phyloP scores from a whole-genome alignment of 1,284 basidiomycete species.

The Malassezia dermatis region DNA sequence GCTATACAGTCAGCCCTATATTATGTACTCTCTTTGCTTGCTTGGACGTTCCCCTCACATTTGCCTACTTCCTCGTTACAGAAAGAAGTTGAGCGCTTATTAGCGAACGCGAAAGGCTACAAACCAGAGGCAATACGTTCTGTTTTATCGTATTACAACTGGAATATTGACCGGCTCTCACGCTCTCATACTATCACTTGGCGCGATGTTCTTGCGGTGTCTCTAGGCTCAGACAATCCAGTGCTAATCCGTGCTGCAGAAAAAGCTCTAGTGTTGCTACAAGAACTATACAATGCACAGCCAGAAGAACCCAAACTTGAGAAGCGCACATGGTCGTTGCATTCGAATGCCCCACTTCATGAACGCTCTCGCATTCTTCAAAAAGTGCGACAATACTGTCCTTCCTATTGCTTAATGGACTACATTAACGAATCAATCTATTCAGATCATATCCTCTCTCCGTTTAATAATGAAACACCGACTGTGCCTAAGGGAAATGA shows the following conservation, averaged over 20 bases:
- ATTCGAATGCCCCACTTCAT: background rate
- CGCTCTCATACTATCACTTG: slow-evolving; percentile 1
- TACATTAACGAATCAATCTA: background rate
- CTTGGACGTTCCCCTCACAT: background rate
- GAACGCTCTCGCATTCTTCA: background rate
- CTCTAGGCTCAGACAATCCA: background rate
- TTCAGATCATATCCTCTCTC: background rate
- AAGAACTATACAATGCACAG: background rate
- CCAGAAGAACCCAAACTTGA: slow-evolving; percentile 2
- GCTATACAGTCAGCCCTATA: background rate
- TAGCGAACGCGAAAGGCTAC: background rate
- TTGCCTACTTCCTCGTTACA: background rate
- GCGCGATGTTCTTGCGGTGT: slow-evolving; percentile 3
- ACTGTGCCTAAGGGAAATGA: background rate
- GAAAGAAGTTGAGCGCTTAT: background rate
- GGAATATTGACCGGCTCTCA: background rate
- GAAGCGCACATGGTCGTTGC: slow-evolving; percentile 7
- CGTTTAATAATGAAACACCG: background rate
- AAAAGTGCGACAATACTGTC: background rate
- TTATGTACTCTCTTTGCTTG: background rate
- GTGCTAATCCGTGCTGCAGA: background rate
- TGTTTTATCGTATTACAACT: background rate
- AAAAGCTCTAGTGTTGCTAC: background rate
- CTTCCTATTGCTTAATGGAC: background rate
- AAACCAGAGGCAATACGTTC: background rate